phyloP scores from a whole-genome alignment of 2,329 filamentous ascomycete species.

The Epichloe sp. region DNA sequence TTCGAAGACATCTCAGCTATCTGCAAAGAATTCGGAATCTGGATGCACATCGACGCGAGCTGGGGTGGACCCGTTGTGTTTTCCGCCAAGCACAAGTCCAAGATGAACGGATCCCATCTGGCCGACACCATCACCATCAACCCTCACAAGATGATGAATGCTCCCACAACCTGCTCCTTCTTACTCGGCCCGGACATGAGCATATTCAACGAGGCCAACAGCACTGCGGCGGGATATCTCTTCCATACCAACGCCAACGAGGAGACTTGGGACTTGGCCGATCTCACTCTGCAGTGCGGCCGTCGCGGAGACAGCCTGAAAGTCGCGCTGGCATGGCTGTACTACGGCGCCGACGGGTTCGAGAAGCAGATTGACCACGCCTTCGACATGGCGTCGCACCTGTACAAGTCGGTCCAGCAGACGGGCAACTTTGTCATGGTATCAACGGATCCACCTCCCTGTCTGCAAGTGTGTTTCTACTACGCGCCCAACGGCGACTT shows the following conservation, averaged over 20 bases:
- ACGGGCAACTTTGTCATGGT: conserved; percentile 56
- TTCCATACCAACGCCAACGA: conserved; percentile 48
- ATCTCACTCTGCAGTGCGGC: conserved; percentile 87
- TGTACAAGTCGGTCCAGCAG: conserved; percentile 46
- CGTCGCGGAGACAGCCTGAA: conserved; percentile 77
- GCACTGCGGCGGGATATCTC: conserved; percentile 72
- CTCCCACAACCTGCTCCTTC: conserved; percentile 83
- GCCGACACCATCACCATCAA: conserved; percentile 81
- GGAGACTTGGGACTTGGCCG: conserved; percentile 79
- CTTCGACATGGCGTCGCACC: conserved; percentile 55
- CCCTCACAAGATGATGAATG: conserved; percentile 95
- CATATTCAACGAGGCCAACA: conserved; percentile 73
- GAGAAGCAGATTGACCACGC: conserved; percentile 55
- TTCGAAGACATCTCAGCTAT: conserved; percentile 56
- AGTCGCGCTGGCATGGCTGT: conserved; percentile 77
- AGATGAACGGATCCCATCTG: conserved; percentile 56
- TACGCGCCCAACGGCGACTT: conserved; percentile 47
- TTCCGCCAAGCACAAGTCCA: conserved; percentile 45
- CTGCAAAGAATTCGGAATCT: conserved; percentile 60
- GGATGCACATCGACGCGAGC: conserved; percentile 85
- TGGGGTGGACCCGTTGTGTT: conserved; percentile 86
- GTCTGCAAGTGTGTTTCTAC: conserved; percentile 92
- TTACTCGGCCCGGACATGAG: conserved; percentile 65
- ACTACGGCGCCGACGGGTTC: conserved; percentile 71
- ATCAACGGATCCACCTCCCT: conserved; percentile 65